Evolutionary conservation across 2,329 filamentous ascomycete species (phyloP).

Genomic region (Mariannaea sp.): DNA sequence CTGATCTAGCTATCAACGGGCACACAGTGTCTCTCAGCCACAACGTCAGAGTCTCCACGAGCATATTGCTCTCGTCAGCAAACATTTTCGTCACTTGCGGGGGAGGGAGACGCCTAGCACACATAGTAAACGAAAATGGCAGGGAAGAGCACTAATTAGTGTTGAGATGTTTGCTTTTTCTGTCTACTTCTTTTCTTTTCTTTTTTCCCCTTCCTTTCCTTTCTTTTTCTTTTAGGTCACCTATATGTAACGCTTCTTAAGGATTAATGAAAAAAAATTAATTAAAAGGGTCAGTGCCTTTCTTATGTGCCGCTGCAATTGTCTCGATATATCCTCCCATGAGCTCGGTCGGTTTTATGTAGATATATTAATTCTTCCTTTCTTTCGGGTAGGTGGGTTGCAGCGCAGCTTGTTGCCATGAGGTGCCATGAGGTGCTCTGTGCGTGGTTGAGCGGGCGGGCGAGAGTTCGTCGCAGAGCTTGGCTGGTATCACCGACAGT

Average conservation of each 20-base stretch:
- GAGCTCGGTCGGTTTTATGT: conserved; percentile 1
- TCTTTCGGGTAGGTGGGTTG: conserved; percentile 6
- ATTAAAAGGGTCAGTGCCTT: no score
- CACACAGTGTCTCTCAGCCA: conserved; percentile 4
- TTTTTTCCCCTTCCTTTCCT: conserved; percentile 2
- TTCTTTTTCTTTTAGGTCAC: no score
- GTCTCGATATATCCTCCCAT: neutral
- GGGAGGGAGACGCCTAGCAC: conserved; percentile 6
- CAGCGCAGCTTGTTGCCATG: conserved; percentile 1
- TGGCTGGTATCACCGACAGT: conserved; percentile 22
- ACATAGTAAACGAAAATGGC: neutral
- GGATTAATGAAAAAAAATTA: no score
- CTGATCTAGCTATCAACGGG: neutral
- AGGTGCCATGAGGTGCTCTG: neutral
- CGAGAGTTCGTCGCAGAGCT: conserved; percentile 6
- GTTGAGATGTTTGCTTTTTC: no score
- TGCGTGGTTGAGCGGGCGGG: conserved; percentile 4
- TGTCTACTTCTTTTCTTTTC: no score
- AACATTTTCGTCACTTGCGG: conserved; percentile 5
- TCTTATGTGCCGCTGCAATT: conserved; percentile 2
- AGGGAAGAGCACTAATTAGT: no score
- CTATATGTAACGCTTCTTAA: no score
- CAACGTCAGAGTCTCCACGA: conserved; percentile 9
- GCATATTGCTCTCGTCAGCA: conserved; percentile 11
- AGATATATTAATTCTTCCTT: no score